Percentiles rank a stretch among this genome's conserved stretches.
phyloP scores from a whole-genome alignment of 192 early-diverging fungal genomes.

The Rhizophagus clarus region DNA sequence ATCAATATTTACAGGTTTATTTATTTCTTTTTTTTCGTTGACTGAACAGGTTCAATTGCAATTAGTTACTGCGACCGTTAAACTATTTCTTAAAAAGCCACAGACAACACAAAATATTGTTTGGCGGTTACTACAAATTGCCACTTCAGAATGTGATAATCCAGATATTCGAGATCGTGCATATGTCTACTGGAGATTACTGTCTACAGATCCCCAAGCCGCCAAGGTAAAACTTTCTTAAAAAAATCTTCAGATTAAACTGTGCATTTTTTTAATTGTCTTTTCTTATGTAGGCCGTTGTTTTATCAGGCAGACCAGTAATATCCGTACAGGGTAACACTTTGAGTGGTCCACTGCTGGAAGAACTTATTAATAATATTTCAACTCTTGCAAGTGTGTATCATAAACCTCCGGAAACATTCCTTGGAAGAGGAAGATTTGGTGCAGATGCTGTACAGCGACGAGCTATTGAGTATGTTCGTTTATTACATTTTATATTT shows the following conservation, averaged over 20 bases:
- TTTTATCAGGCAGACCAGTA: constrained; percentile 86
- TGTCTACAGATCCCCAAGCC: constrained; percentile 91
- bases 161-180: constrained; percentile 96
- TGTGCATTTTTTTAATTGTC: constrained; percentile 17
- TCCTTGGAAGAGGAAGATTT: constrained; percentile 68
- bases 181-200: constrained; percentile 96
- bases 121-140: constrained; percentile 81
- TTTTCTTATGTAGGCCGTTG: constrained; percentile 62
- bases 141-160: constrained; percentile 88
- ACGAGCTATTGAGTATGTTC: constrained; percentile 50
- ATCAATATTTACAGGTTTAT: constrained; percentile 1
- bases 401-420: constrained; percentile 84
- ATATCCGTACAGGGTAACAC: constrained; percentile 68
- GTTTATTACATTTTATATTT: not conserved
- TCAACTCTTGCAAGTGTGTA: constrained; percentile 91
- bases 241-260: not conserved
- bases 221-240: constrained; percentile 68
- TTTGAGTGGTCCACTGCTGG: constrained; percentile 74
- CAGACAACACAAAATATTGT: constrained; percentile 84
- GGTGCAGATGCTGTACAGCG: constrained; percentile 59
- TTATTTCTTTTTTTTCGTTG: constrained; percentile 8
- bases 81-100: constrained; percentile 93
- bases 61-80: constrained; percentile 87
- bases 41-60: constrained; percentile 83
- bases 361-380: constrained; percentile 87